These are phyloP conservation scores for Globisporangium apiculatum DNA, from an alignment of 352 stramenopile genomes.

Conservation along the genomic window DNA sequence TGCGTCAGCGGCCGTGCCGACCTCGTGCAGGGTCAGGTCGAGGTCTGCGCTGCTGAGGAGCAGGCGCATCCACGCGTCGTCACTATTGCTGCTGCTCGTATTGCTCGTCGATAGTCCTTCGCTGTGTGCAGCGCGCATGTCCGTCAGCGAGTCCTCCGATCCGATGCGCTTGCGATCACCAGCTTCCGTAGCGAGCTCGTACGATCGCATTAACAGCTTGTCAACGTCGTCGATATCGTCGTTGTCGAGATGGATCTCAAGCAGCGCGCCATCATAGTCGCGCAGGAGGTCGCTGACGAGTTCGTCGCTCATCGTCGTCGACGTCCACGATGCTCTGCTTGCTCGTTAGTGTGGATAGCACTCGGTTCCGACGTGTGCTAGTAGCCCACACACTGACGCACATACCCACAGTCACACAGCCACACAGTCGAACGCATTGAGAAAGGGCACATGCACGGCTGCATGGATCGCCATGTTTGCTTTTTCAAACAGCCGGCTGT, in stretches of 20 bases:
- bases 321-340: too few species aligned
- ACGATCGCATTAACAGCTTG: too few species aligned
- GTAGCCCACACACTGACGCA: too few species aligned
- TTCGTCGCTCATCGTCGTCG: conserved; percentile 9
- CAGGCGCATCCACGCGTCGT: neutral
- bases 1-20: conserved; percentile 1
- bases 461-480: too few species aligned
- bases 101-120: neutral
- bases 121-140: neutral
- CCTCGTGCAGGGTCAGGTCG: conserved; percentile 3
- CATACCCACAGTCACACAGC: too few species aligned
- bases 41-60: conserved; percentile 4
- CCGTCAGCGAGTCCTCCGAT: neutral
- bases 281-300: conserved; percentile 23
- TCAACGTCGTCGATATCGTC: neutral
- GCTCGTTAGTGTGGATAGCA: too few species aligned
- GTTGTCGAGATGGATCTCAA: conserved; percentile 27
- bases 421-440: too few species aligned
- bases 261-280: conserved; percentile 18
- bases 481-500: too few species aligned
- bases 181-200: too few species aligned
- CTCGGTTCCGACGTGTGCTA: too few species aligned
- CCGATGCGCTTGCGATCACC: too few species aligned
- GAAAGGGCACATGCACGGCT: too few species aligned
- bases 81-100: neutral